Base-by-base conservation (phyloP, 495 filamentous ascomycete species). In the Penicillium steckii region DNA sequence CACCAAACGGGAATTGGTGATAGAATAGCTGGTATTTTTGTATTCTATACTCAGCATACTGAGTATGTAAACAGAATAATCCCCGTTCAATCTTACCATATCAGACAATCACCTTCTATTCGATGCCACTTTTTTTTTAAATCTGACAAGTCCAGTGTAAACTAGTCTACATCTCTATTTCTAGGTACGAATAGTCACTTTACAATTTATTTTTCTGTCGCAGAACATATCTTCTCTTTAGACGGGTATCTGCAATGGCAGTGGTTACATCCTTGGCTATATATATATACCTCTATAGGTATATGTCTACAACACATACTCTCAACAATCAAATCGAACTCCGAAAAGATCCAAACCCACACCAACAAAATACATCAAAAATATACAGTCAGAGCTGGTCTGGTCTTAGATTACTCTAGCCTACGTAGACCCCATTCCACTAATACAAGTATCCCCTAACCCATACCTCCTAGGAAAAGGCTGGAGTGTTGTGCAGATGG, bases 401-500 rank as follows among this genome's bases (percentile, higher is more conserved):
- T 21, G 13, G 3, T 6, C 22, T 49, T 7, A 21, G 33, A 26
- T 25, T 26, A n/a, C n/a, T n/a, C n/a, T n/a, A n/a, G n/a, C n/a
- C n/a, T n/a, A n/a, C n/a, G n/a, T n/a, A 12, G 23, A 29, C 17
- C 41, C 41, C 17, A 18, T 21, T 8, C 23, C 22, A 4, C 24
- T 32, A 8, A 37, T 41, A 13, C 46, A 23, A 49, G 12, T 38
- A 10, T 49, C 41, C 8, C 46, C 41, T 9, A 7, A 22, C 9
- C 33, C 40, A 7, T 18, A 32, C 32, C 23, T 30, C 12, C 46
- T 49, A 1, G 33, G 41, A 35, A 49, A 41, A 19, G 32, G 33
- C 21, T 41, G 23, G 46, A 49, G 29, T 10, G 26, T 49, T 22
- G 46, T 49, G 5, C n/a, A 35, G n/a, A n/a, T n/a, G n/a, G n/a